A percentile compares a stretch with the other conserved stretches of the same genome.
Evolutionary conservation across 2,329 filamentous ascomycete genomes (phyloP).

Genomic region (Fusarium buharicum): DNA sequence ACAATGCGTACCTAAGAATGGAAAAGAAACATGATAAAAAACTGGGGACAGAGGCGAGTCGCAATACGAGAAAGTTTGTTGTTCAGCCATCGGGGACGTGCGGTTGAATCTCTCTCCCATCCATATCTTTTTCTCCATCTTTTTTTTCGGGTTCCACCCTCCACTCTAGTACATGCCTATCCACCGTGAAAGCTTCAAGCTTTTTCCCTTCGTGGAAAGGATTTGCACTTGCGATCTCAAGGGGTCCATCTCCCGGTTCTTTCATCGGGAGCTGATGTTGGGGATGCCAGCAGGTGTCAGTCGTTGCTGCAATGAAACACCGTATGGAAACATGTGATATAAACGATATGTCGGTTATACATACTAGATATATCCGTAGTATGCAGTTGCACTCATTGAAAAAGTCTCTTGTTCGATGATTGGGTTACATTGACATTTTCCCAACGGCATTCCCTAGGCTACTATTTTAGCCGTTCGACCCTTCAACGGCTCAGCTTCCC

Average conservation of each 20-base stretch:
- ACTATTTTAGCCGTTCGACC: slow-evolving; percentile 15
- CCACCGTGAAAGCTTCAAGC: slow-evolving; percentile 28
- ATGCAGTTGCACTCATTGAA: not conserved
- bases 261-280: slow-evolving; percentile 27
- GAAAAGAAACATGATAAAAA: slow-evolving; percentile 23
- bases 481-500: slow-evolving; percentile 28
- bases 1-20: slow-evolving; percentile 9
- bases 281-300: slow-evolving; percentile 5
- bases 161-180: no score
- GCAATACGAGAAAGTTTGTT: slow-evolving; percentile 21
- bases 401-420: slow-evolving; percentile 13
- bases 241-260: slow-evolving; percentile 23
- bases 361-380: no score
- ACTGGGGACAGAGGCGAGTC: slow-evolving; percentile 6
- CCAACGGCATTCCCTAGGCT: slow-evolving; percentile 3
- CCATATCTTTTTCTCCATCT: slow-evolving; percentile 31
- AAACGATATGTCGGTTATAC: no score
- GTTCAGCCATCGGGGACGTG: slow-evolving; percentile 14
- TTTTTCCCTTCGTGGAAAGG: slow-evolving; percentile 36
- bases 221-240: slow-evolving; percentile 38
- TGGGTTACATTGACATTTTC: not conserved
- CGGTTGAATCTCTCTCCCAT: slow-evolving; percentile 1
- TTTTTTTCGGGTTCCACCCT: slow-evolving; percentile 18
- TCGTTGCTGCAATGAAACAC: slow-evolving; percentile 15
- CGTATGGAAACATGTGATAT: slow-evolving; percentile 8